phyloP scores from a whole-genome alignment of 768 basidiomycete species.

The Suillus placidus region DNA sequence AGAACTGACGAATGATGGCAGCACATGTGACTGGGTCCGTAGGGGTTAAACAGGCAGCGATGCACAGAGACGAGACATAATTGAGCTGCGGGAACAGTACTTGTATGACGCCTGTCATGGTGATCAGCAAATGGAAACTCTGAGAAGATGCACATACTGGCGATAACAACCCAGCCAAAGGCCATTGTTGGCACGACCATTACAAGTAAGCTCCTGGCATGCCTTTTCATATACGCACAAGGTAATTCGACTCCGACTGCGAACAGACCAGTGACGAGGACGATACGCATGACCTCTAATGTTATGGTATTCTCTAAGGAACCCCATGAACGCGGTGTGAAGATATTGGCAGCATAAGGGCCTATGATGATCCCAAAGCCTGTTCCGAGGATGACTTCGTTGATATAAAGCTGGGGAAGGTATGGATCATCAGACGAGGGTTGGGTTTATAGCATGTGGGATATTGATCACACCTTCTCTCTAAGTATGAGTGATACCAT shows the following conservation, averaged over 20 bases:
- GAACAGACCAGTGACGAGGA: slow-evolving; percentile 90
- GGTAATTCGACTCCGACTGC: slow-evolving; percentile 95
- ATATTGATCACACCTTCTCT: neutral
- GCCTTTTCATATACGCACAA: slow-evolving; percentile 76
- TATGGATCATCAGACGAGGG: neutral
- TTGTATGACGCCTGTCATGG: too few relatives aligned
- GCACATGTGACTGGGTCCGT: too few relatives aligned
- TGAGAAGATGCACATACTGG: slow-evolving; percentile 41
- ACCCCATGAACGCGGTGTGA: slow-evolving; percentile 80
- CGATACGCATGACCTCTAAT: slow-evolving; percentile 82
- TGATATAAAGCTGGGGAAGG: slow-evolving; percentile 70
- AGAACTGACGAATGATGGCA: too few relatives aligned
- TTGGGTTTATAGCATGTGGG: neutral
- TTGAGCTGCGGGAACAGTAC: too few relatives aligned
- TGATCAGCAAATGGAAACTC: too few relatives aligned
- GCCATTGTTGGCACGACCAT: slow-evolving; percentile 89
- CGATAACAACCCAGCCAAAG: slow-evolving; percentile 78
- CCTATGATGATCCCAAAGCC: slow-evolving; percentile 62
- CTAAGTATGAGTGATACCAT: neutral
- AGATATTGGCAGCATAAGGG: slow-evolving; percentile 69
- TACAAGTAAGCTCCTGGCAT: slow-evolving; percentile 67
- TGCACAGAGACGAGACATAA: too few relatives aligned
- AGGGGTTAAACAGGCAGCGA: too few relatives aligned
- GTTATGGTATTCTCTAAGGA: slow-evolving; percentile 60
- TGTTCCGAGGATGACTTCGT: slow-evolving; percentile 92